Percentiles rank a stretch among this genome's conserved stretches.
These are phyloP conservation scores for Yamadazyma triangularis DNA, from an alignment of 1,139 yeast species.

Conservation along the genomic window DNA sequence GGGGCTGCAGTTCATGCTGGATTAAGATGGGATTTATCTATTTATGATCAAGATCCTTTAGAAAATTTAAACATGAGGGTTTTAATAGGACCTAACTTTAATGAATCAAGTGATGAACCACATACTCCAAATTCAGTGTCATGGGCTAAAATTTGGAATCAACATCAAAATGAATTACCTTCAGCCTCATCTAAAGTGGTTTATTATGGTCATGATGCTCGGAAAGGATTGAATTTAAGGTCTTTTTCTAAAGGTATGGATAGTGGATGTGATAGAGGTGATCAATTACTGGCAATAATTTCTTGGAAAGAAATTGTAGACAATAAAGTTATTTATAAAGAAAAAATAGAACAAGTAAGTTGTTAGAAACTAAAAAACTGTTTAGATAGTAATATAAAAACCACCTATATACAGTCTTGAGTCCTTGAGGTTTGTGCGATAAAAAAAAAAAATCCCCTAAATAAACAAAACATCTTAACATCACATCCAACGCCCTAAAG, in stretches of 20 bases:
- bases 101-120: conserved; percentile 50
- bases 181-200: conserved; percentile 42
- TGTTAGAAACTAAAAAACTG: no score
- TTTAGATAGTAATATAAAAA: no score
- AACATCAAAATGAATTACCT: conserved; percentile 34
- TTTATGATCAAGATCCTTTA: conserved; percentile 58
- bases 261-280: conserved; percentile 77
- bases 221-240: conserved; percentile 63
- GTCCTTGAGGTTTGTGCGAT: background rate
- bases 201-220: conserved; percentile 88
- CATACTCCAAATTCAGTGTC: conserved; percentile 45
- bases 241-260: conserved; percentile 77
- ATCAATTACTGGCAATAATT: conserved; percentile 61
- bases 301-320: conserved; percentile 26
- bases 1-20: conserved; percentile 84
- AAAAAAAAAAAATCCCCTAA: no score
- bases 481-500: background rate
- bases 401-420: no score
- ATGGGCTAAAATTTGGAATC: conserved; percentile 66
- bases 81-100: conserved; percentile 52
- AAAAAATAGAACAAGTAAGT: conserved; percentile 20
- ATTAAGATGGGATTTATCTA: conserved; percentile 53
- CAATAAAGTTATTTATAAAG: conserved; percentile 16
- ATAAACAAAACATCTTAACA: background rate
- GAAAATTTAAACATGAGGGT: conserved; percentile 62